Percentiles rank a stretch among this genome's conserved stretches.
phyloP scores from a whole-genome alignment of 2,329 filamentous ascomycete genomes.

The Calycina herbarum region DNA sequence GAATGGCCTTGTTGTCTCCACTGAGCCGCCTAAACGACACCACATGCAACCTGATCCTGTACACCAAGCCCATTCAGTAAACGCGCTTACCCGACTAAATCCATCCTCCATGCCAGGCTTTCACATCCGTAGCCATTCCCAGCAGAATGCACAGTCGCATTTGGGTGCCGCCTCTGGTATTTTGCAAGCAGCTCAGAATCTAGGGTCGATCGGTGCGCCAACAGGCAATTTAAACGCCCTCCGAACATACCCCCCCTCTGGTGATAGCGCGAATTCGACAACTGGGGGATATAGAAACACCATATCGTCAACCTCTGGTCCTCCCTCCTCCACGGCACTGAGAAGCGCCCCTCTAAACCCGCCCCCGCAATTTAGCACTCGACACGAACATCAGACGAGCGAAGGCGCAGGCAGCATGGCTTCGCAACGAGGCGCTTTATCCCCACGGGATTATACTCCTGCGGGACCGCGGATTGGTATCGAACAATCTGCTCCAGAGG shows the following conservation, averaged over 20 bases:
- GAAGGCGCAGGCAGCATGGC: slow-evolving; percentile 38
- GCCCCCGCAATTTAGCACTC: slow-evolving; percentile 48
- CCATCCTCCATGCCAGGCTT: no score
- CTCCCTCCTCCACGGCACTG: slow-evolving; percentile 25
- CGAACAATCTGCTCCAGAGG: slow-evolving; percentile 55
- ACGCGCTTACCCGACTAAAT: no score
- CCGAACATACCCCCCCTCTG: slow-evolving; percentile 43
- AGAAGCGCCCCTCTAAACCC: slow-evolving; percentile 29
- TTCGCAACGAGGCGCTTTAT: slow-evolving; percentile 33
- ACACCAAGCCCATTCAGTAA: no score
- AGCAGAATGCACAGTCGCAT: slow-evolving; percentile 29
- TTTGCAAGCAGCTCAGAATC: slow-evolving; percentile 34
- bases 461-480: slow-evolving; percentile 56
- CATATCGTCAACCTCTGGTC: slow-evolving; percentile 9
- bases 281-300: slow-evolving; percentile 24
- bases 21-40: no score
- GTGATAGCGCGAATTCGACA: slow-evolving; percentile 37
- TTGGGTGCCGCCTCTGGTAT: slow-evolving; percentile 30
- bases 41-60: no score
- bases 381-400: slow-evolving; percentile 56
- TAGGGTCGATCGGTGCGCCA: slow-evolving; percentile 35
- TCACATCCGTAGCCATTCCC: no score
- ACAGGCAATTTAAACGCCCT: slow-evolving; percentile 32
- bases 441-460: slow-evolving; percentile 48
- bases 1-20: no score